Evolutionary conservation across 1,284 basidiomycete species (phyloP).

Genomic region (Microbotryum violaceum): DNA sequence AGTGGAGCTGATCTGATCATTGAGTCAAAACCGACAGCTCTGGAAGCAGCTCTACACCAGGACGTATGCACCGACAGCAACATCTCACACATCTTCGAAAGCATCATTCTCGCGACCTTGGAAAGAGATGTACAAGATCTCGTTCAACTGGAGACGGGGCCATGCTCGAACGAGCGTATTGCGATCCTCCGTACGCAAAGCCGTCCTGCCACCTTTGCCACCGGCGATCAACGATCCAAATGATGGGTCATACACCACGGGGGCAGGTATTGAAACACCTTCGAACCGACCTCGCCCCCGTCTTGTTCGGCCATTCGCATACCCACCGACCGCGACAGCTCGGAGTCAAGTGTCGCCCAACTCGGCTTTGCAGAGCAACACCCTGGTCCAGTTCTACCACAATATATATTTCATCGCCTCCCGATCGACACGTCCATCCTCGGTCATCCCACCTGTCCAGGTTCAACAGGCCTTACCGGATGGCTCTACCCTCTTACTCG

Average conservation of each 20-base stretch:
- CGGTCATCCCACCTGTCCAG: conserved; percentile 5
- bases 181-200: conserved; percentile 7
- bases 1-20: background rate
- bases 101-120: conserved; percentile 7
- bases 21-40: conserved; percentile 12
- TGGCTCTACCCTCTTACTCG: conserved; percentile 8
- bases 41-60: conserved; percentile 25
- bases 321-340: too few species aligned
- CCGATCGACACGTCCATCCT: background rate
- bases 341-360: too few species aligned
- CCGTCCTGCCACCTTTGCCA: conserved; percentile 6
- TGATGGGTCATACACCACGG: too few species aligned
- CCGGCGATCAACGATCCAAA: too few species aligned
- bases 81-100: background rate
- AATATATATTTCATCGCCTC: conserved; percentile 7
- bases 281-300: background rate
- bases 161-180: conserved; percentile 19
- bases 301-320: background rate
- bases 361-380: background rate
- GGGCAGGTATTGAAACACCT: background rate
- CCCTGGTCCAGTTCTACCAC: conserved; percentile 17
- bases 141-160: conserved; percentile 31
- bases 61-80: conserved; percentile 15
- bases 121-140: conserved; percentile 31
- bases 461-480: conserved; percentile 11